Evolutionary conservation across 164 flowering plant species (phyloP), one percentile per base, ranked within the genome.

Genomic region (Santalum album): DNA sequence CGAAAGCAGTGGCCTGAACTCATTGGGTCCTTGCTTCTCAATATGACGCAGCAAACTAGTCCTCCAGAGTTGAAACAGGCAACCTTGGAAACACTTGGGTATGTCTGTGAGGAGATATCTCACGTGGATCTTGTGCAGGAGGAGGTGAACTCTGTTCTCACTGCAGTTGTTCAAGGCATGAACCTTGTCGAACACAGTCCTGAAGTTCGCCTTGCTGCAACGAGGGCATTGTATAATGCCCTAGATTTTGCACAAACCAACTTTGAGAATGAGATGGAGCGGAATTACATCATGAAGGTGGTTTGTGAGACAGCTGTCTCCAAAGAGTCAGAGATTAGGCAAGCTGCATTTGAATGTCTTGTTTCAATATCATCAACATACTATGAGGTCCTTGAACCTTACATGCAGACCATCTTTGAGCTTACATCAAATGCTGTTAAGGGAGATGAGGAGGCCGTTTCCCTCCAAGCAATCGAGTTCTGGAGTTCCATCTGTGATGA

Each of bases 101-200:
- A 78, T 71, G 81, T 87, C 4, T 87, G 91, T 61, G 96, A 87
- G 69, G 90, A 87, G 67, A 74, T 82, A 49, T 82, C 87, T 5
- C 76, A 77, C 21, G 61, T 75, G 55, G 89, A 80, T 59, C 78
- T 87, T 35, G 80, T 54, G 50, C 89, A 82, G 58, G 83, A 81
- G 25, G 87, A 87, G 66, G 95, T 87, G 18, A 87, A 87, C 57
- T 63, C 83, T 55, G 77, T 87, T 50, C 83, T 87, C 22, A 87
- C 91, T 27, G 92, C 96, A 27, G 90, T 87, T n/a, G 87, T 81
- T 35, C 86, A 87, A 59, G 96, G 96, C 23, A 87, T 87, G 96
- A 87, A 71, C 57, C 75, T 65, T 19, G 57, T 74, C 23, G 82
- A 78, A 42, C 72, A 74, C 44, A 69, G 75, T 49, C 39, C 72